phyloP scores from a whole-genome alignment of 805 yeast genomes.

The Yarrowia bubula region DNA sequence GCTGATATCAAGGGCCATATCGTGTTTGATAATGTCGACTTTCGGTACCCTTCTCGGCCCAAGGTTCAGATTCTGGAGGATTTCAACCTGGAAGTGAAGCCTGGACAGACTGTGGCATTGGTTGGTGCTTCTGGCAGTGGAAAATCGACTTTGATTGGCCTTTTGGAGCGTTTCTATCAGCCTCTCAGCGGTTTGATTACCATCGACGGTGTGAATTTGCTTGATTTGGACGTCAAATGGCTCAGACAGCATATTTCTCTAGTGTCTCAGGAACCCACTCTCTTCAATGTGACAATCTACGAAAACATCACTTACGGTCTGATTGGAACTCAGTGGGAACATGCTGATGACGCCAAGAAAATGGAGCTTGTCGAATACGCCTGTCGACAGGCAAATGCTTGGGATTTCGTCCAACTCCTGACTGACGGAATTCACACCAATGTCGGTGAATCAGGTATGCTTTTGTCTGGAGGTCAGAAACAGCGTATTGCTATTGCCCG shows the following conservation, averaged over 20 bases:
- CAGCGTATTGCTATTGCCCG: constrained; percentile 72
- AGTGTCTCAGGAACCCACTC: constrained; percentile 94
- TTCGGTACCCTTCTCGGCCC: constrained; percentile 77
- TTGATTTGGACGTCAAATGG: constrained; percentile 68
- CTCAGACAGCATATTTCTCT: constrained; percentile 76
- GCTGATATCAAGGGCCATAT: constrained; percentile 58
- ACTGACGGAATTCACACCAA: constrained; percentile 83
- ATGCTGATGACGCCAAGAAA: constrained; percentile 42
- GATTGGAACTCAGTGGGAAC: constrained; percentile 59
- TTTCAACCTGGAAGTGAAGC: constrained; percentile 74
- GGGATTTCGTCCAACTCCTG: constrained; percentile 50
- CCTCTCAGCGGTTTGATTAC: constrained; percentile 68
- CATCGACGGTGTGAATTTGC: constrained; percentile 81
- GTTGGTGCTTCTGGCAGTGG: constrained; percentile 98
- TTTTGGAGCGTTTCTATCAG: constrained; percentile 87
- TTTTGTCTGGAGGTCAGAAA: constrained; percentile 69
- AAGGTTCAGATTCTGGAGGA: constrained; percentile 78
- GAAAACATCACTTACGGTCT: constrained; percentile 89
- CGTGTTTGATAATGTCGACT: constrained; percentile 75
- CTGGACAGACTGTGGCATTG: constrained; percentile 87
- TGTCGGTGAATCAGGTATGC: constrained; percentile 57
- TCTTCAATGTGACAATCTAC: constrained; percentile 81
- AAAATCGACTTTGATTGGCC: constrained; percentile 81
- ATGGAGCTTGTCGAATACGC: constrained; percentile 42
- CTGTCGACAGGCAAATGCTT: constrained; percentile 43